A percentile compares a stretch with the other conserved stretches of the same genome.
Conservation (phyloP, 495 filamentous ascomycete genomes). For the Podospora pseudopauciseta region DNA sequence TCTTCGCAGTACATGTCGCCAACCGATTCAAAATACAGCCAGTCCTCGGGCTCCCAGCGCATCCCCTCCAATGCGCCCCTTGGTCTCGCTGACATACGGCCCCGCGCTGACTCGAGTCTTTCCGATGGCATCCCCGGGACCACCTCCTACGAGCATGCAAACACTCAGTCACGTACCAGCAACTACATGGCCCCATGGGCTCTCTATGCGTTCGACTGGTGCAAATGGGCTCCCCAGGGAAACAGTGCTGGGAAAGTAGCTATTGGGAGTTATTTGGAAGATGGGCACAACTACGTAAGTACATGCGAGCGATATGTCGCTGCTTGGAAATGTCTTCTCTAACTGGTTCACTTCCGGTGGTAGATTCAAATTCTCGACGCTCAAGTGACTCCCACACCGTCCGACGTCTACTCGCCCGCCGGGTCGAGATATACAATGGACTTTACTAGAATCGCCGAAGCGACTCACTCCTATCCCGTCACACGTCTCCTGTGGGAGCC, state of each 20-base stretch:
- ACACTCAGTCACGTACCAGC: conserved; percentile 53
- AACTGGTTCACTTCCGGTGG: neutral
- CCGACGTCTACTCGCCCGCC: conserved; percentile 67
- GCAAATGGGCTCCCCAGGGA: conserved; percentile 87
- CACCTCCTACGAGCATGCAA: conserved; percentile 51
- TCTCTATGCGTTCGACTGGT: conserved; percentile 97
- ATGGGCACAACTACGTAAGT: conserved; percentile 93
- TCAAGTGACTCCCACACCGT: conserved; percentile 64
- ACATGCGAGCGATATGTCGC: neutral
- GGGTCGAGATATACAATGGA: conserved; percentile 73
- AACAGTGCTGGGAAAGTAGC: conserved; percentile 86
- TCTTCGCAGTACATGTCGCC: conserved; percentile 65
- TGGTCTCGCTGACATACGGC: conserved; percentile 85
- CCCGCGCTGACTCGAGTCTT: conserved; percentile 69
- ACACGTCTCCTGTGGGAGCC: conserved; percentile 97
- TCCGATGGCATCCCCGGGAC: conserved; percentile 59
- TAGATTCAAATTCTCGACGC: conserved; percentile 98
- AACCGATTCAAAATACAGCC: conserved; percentile 59
- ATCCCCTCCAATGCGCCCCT: conserved; percentile 79
- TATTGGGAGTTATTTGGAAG: conserved; percentile 92
- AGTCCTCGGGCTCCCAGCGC: conserved; percentile 63
- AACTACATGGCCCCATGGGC: conserved; percentile 95
- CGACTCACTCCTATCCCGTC: conserved; percentile 95
- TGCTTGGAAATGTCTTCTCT: neutral
- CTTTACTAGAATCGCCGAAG: conserved; percentile 93